A percentile compares a stretch with the other conserved stretches of the same genome.
phyloP scores from a whole-genome alignment of 495 filamentous ascomycete species.

The Aspergillus bridgeri region DNA sequence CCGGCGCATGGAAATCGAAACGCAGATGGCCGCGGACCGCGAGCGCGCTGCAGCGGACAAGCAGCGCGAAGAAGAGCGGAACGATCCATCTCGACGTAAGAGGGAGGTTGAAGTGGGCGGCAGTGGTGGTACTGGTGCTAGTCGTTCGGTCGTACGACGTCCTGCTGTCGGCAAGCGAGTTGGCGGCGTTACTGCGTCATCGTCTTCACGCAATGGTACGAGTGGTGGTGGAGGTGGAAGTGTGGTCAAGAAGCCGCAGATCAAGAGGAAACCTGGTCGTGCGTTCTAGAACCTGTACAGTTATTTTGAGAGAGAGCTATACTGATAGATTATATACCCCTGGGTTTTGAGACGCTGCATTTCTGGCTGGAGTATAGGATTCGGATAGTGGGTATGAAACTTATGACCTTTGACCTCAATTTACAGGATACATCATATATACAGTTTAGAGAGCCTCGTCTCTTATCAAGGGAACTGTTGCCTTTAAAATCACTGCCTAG shows the following conservation, averaged over 20 bases:
- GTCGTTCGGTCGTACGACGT: slow-evolving; percentile 33
- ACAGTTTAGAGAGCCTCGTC: no score
- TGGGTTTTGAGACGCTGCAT: neutral
- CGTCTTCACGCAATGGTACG: slow-evolving; percentile 49
- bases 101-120: slow-evolving; percentile 37
- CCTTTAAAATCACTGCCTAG: no score
- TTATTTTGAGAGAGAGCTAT: no score
- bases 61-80: slow-evolving; percentile 45
- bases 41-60: slow-evolving; percentile 56
- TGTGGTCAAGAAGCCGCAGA: slow-evolving; percentile 59
- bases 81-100: slow-evolving; percentile 32
- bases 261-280: slow-evolving; percentile 52
- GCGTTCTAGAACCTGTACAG: slow-evolving; percentile 48
- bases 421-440: no score
- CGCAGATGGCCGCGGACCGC: slow-evolving; percentile 87
- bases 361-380: neutral
- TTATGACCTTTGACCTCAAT: no score
- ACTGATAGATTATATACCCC: neutral
- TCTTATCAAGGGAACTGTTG: no score
- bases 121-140: neutral
- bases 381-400: neutral
- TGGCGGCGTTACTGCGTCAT: slow-evolving; percentile 42
- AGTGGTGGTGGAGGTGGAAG: slow-evolving; percentile 23
- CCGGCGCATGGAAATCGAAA: slow-evolving; percentile 90
- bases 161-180: slow-evolving; percentile 36